Evolutionary conservation across 805 yeast species (phyloP), one percentile per base, ranked within the genome.

Genomic region (Hanseniaspora taiwanica): DNA sequence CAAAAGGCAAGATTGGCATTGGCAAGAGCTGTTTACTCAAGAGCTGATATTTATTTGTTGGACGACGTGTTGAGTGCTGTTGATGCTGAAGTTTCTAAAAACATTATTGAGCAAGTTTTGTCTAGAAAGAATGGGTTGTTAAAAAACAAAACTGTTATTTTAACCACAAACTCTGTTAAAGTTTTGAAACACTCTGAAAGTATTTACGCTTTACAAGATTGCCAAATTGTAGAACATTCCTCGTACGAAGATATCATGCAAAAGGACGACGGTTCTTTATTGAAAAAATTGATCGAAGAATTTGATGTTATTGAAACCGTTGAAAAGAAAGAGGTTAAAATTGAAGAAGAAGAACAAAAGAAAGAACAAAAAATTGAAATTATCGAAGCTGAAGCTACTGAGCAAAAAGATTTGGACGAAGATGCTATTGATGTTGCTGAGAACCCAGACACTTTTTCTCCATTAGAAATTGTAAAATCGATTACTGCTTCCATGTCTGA

Each of bases 11-110:
- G 86, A 54, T 58, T 78, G 21, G 68, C 78, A 12, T 59, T 78
- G 34, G 85, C 85, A 0, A 68, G 86, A 50, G 82, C 84, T 0
- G 78, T 78, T 4, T 78, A 78, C 51, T 59, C 81, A 0, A 60
- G 76, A 40, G 66, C 71, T 2, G 81, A 77, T 55, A 62, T 77
- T 6, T 70, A 72, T 43, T 52, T 78, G 31, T 48, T 78, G 40
- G 86, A 78, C 59, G 86, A 78, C 52, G 66, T 78, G 20, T 60
- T 78, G 42, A 71, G 80, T 47, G 85, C 85, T 2, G 86, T 78
- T 16, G 86, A 78, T 60, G 75, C 81, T 2, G 78, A 78, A 52
- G 86, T 78, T 38, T 75, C 79, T 35, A 69, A 64, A 44, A 69
- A 66, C 40, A 69, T 76, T 40, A 67, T 72, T 46, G 62, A 70